Percentiles rank a stretch among this genome's conserved stretches.
These are phyloP conservation scores for Candida gorgasii DNA, from an alignment of 805 yeast genomes.

Conservation along the genomic window DNA sequence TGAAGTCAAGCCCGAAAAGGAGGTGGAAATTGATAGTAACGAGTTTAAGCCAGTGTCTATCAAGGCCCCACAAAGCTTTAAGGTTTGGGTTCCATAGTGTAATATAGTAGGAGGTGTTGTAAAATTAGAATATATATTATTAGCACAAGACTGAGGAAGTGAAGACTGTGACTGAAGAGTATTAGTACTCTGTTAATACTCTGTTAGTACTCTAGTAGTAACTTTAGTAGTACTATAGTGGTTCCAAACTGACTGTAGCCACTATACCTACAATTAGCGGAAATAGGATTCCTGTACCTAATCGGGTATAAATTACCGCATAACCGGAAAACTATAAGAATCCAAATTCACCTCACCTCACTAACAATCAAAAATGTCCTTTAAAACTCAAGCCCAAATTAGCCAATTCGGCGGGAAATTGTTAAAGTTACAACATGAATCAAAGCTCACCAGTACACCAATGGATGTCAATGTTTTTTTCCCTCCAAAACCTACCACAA, in stretches of 20 bases:
- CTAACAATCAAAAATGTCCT: slow-evolving; percentile 40
- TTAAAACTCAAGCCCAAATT: slow-evolving; percentile 55
- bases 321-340: neutral
- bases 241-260: neutral
- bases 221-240: neutral
- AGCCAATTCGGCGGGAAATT: slow-evolving; percentile 73
- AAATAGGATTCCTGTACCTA: neutral
- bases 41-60: slow-evolving; percentile 37
- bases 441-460: slow-evolving; percentile 59
- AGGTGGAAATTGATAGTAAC: slow-evolving; percentile 12
- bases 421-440: slow-evolving; percentile 72
- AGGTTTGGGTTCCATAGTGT: slow-evolving; percentile 48
- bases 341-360: neutral
- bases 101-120: no score
- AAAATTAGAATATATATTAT: no score
- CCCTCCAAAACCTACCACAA: slow-evolving; percentile 46
- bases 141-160: no score
- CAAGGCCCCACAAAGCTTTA: slow-evolving; percentile 43
- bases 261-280: neutral
- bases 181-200: no score
- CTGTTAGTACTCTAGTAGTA: no score
- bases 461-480: slow-evolving; percentile 87
- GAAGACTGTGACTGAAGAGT: no score
- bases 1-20: slow-evolving; percentile 11
- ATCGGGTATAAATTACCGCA: neutral